Evolutionary conservation across 2,329 filamentous ascomycete genomes (phyloP), one percentile per base, ranked within the genome.

Genomic region (Ceratocystis albifundus): DNA sequence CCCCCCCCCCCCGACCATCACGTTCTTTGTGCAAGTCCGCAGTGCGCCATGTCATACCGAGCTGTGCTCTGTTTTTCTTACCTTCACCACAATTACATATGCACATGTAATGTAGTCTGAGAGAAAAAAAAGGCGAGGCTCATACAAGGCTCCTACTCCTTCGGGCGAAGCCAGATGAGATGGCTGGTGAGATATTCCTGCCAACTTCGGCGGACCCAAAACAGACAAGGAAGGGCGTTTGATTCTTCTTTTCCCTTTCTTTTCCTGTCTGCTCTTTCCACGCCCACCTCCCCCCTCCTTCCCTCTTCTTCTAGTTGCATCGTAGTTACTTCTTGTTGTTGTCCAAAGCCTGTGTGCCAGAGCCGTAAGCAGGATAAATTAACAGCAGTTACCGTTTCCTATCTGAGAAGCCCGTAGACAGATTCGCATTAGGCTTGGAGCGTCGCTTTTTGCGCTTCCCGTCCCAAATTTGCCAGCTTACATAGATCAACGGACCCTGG

Each of bases 131-230:
- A 48, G 46, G 46, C 17, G 0, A 48, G 17, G 20, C 20, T 25
- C 22, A 12, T 20, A 4, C 48, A 55, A 15, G 50, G 50, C 50
- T 55, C 28, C 32, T 59, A 5, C 55, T 59, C 28, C 17, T 59
- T 59, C 28, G 55, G 55, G 17, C 55, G 55, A n/a, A n/a, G 32
- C 17, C 30, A 59, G 55, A 36, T 59, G 55, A 59, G 55, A 59
- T 59, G 55, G 55, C 55, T 59, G 25, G 55, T 36, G 28, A 30
- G 28, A 30, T 7, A 22, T 59, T 59, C 55, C 55, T 59, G 28
- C 55, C 55, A 59, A 28, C 28, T 59, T 32, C 32, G 25, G 53
- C 53, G 53, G 55, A 28, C 55, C 8, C 30, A 59, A 30, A 59
- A 20, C 20, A 30, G 55, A 36, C 28, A 32, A 20, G 28, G 55